Base-by-base conservation (phyloP, 371 early-diverging fungal species). In the Mucor plumbeus region DNA sequence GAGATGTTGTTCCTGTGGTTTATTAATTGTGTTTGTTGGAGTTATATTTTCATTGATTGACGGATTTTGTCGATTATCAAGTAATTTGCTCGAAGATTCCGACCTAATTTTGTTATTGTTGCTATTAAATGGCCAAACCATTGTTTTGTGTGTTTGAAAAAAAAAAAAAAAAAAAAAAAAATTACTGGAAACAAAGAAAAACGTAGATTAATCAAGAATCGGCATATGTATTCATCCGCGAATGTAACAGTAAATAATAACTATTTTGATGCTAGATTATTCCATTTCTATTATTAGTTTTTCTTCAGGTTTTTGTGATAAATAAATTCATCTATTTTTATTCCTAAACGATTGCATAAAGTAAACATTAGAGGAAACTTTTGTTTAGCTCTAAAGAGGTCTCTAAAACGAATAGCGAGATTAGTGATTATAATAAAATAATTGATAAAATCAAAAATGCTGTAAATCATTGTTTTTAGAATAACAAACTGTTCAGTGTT, bases 51-150 rank as follows among this genome's bases (percentile, higher is more conserved):
- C 38, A 11, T 38, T 38, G 38, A 31, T 53, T 53, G 53, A 26
- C 14, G 53, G 31, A 57, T 39, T 44, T 19, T 50, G 38, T 26
- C 21, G 34, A 13, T 17, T 36, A 0, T 35, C 48, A 0, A 62
- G 35, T n/a, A 62, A 26, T 13, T 62, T n/a, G 6, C 62, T 31
- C 13, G 41, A 39, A 33, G 63, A 63, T 13, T 54, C 63, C 9
- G 26, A 19, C 39, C 63, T 39, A 19, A 31, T 1, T 47, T 17
- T 19, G 33, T 35, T 61, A 17, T 50, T 15, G 21, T 14, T 62
- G 10, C 38, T 34, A 19, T 47, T 43, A 44, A 65, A 65, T 48
- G 65, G 65, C 65, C 65, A 65, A 43, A 65, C 59, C 59, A 65
- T 65, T 11, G 9, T 8, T 19, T 21, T 17, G 14, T 3, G 33